Percentiles rank a stretch among this genome's conserved stretches.
phyloP scores from a whole-genome alignment of 371 early-diverging fungal species.

The Mucor irregularis region DNA sequence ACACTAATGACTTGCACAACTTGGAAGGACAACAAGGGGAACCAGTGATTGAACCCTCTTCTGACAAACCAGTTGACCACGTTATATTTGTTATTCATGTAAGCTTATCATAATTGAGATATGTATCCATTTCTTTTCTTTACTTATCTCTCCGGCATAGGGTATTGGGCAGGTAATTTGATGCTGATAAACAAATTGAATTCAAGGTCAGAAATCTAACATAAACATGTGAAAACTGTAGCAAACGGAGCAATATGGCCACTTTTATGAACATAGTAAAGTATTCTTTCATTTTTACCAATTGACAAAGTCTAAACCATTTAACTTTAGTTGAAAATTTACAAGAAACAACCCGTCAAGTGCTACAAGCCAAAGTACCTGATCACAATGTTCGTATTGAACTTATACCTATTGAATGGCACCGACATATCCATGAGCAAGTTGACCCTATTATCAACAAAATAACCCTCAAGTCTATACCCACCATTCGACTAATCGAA shows the following conservation, averaged over 20 bases:
- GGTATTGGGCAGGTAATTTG: constrained; percentile 71
- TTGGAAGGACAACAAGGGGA: not conserved
- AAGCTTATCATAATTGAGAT: constrained; percentile 12
- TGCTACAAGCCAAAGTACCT: constrained; percentile 53
- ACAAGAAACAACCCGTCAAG: constrained; percentile 55
- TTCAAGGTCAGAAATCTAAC: not conserved
- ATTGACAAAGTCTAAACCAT: not conserved
- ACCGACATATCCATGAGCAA: constrained; percentile 58
- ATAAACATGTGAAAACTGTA: constrained; percentile 20
- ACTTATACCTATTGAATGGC: constrained; percentile 57
- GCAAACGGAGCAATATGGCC: constrained; percentile 62
- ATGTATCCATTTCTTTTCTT: not conserved
- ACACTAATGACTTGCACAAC: too few species aligned
- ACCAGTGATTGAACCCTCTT: constrained; percentile 20
- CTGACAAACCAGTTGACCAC: constrained; percentile 44
- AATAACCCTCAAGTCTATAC: constrained; percentile 68
- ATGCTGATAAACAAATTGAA: not conserved
- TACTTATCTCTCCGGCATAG: constrained; percentile 13
- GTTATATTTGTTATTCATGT: constrained; percentile 64
- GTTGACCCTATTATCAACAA: constrained; percentile 42
- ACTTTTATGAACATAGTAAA: constrained; percentile 57
- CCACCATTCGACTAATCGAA: constrained; percentile 62
- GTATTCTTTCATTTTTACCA: not conserved
- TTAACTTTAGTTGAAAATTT: constrained; percentile 46
- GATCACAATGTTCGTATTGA: constrained; percentile 50